phyloP scores from a whole-genome alignment of 192 early-diverging fungal species.

The Dissophora ornata region DNA sequence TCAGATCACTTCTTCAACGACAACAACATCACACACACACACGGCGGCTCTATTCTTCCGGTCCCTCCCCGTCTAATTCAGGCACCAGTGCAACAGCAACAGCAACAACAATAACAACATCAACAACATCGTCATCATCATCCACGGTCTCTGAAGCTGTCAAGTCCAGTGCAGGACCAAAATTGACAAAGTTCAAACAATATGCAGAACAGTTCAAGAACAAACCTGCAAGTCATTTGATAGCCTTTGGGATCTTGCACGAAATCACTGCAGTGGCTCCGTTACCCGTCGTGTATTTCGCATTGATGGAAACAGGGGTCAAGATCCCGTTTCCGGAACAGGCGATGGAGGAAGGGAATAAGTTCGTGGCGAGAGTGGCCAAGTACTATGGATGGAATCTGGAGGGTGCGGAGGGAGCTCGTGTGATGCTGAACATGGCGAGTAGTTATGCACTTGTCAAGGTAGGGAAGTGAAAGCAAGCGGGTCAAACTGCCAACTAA shows the following conservation, averaged over 20 bases:
- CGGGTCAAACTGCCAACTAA: too few relatives aligned
- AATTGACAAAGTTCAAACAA: conserved; percentile 57
- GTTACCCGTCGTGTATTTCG: conserved; percentile 78
- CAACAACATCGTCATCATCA: background rate
- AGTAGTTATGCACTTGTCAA: conserved; percentile 88
- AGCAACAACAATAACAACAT: conserved; percentile 3
- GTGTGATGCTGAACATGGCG: conserved; percentile 77
- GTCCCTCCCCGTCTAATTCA: too few relatives aligned
- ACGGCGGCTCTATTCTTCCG: too few relatives aligned
- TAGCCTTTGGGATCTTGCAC: conserved; percentile 85
- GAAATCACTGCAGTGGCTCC: conserved; percentile 90
- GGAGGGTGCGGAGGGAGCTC: conserved; percentile 56
- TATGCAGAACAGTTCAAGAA: conserved; percentile 69
- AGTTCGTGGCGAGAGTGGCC: conserved; percentile 65
- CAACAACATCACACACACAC: too few relatives aligned
- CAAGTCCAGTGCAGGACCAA: background rate
- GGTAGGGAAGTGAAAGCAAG: conserved; percentile 33
- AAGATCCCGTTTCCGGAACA: conserved; percentile 77
- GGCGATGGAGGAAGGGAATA: conserved; percentile 70
- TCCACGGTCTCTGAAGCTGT: background rate
- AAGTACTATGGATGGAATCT: conserved; percentile 64
- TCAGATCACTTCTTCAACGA: too few relatives aligned
- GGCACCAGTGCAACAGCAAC: background rate
- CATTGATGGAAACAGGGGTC: conserved; percentile 63
- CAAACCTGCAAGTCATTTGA: conserved; percentile 75